Evolutionary conservation across 1,139 yeast genomes (phyloP).

Genomic region (Suhomyces wounanorum): DNA sequence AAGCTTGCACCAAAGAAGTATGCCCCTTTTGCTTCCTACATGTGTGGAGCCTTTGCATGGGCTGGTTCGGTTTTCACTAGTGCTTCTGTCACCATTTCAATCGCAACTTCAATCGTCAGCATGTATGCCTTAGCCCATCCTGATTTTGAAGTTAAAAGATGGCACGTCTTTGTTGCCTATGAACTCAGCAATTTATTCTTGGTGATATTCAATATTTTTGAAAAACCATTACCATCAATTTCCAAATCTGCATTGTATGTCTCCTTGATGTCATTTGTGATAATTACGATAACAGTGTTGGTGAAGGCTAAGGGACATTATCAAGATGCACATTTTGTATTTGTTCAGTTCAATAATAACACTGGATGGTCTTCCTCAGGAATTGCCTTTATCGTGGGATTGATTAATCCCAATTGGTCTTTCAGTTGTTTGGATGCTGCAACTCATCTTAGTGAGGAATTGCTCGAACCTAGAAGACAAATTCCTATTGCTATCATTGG

Average conservation of each 20-base stretch:
- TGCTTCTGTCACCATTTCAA: slow-evolving; percentile 54
- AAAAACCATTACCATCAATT: slow-evolving; percentile 36
- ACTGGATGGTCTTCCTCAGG: slow-evolving; percentile 47
- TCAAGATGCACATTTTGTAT: slow-evolving; percentile 41
- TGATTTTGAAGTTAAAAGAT: slow-evolving; percentile 41
- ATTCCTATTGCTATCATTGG: slow-evolving; percentile 47
- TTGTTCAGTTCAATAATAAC: slow-evolving; percentile 37
- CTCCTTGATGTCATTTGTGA: slow-evolving; percentile 39
- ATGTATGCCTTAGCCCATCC: slow-evolving; percentile 51
- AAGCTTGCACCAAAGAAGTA: slow-evolving; percentile 53
- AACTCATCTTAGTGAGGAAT: slow-evolving; percentile 46
- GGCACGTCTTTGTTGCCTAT: slow-evolving; percentile 56
- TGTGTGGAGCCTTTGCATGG: slow-evolving; percentile 60
- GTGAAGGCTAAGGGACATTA: slow-evolving; percentile 40
- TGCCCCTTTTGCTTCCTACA: slow-evolving; percentile 50
- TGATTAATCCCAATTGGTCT: slow-evolving; percentile 48
- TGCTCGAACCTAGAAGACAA: slow-evolving; percentile 38
- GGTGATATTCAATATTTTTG: slow-evolving; percentile 41
- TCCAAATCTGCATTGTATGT: slow-evolving; percentile 40
- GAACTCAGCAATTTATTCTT: slow-evolving; percentile 35
- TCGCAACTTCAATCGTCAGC: slow-evolving; percentile 52
- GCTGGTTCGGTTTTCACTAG: slow-evolving; percentile 59
- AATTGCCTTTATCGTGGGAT: slow-evolving; percentile 46
- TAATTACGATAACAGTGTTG: slow-evolving; percentile 40
- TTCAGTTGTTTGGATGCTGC: slow-evolving; percentile 48